phyloP scores from a whole-genome alignment of 2,329 filamentous ascomycete species.

The Harringtonia lauricola region DNA sequence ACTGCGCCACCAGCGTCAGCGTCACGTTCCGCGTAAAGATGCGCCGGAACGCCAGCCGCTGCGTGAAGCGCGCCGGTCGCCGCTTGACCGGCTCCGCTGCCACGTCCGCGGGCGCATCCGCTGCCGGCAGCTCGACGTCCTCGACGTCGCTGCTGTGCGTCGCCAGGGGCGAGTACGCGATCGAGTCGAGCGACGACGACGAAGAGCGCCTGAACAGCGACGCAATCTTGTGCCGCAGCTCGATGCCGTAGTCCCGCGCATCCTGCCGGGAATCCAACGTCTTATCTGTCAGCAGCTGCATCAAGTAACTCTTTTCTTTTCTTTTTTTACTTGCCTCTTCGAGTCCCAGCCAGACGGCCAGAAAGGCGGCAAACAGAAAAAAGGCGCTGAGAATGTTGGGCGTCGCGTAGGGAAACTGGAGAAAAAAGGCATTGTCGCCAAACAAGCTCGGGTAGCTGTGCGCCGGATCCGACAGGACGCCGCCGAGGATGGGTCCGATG shows the following conservation, averaged over 20 bases:
- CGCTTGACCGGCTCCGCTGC: neutral
- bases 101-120: neutral
- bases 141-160: constrained; percentile 11
- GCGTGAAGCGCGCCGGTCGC: constrained; percentile 26
- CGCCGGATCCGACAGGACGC: constrained; percentile 33
- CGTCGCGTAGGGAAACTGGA: constrained; percentile 39
- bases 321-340: constrained; percentile 29
- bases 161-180: constrained; percentile 23
- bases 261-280: constrained; percentile 35
- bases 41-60: constrained; percentile 37
- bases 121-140: constrained; percentile 19
- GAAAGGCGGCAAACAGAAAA: constrained; percentile 31
- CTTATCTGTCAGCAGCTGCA: constrained; percentile 13
- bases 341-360: constrained; percentile 36
- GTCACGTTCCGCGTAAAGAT: constrained; percentile 45
- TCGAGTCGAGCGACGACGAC: constrained; percentile 2
- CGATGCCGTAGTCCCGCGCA: constrained; percentile 32
- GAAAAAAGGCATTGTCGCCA: constrained; percentile 33
- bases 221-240: constrained; percentile 25
- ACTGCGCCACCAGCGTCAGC: constrained; percentile 50
- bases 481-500: constrained; percentile 41
- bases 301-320: neutral
- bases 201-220: constrained; percentile 17
- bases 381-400: constrained; percentile 42
- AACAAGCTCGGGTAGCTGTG: constrained; percentile 32